These are phyloP conservation scores for Ogataea dorogensis DNA, from an alignment of 805 yeast species.

Conservation along the genomic window DNA sequence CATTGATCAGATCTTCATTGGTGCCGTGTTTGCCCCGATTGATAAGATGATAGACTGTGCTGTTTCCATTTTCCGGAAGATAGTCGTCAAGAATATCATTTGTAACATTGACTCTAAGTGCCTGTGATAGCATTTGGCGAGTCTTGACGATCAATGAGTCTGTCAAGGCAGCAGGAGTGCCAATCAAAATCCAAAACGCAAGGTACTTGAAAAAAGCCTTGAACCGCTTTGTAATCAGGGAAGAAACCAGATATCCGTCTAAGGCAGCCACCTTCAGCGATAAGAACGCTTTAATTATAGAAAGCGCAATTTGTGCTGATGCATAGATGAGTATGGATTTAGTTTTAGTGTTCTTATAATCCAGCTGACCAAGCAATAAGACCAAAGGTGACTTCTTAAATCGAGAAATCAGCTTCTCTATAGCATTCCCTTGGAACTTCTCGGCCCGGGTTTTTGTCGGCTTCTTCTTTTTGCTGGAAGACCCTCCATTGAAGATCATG, in stretches of 20 bases:
- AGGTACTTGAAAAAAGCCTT: slow-evolving; percentile 60
- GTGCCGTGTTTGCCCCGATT: slow-evolving; percentile 35
- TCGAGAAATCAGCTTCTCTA: slow-evolving; percentile 3
- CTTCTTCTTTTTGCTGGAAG: slow-evolving; percentile 8
- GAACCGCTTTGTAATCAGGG: slow-evolving; percentile 70
- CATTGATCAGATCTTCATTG: slow-evolving; percentile 42
- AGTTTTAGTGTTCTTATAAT: slow-evolving; percentile 12
- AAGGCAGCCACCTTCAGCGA: slow-evolving; percentile 81
- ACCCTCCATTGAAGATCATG: slow-evolving; percentile 29
- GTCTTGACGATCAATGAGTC: slow-evolving; percentile 68
- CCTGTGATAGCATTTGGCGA: slow-evolving; percentile 53
- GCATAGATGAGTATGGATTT: slow-evolving; percentile 31
- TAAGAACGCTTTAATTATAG: slow-evolving; percentile 66
- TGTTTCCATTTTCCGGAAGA: slow-evolving; percentile 63
- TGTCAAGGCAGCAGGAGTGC: slow-evolving; percentile 80
- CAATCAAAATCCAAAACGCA: slow-evolving; percentile 76
- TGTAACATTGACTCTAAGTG: slow-evolving; percentile 65
- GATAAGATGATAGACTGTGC: slow-evolving; percentile 71
- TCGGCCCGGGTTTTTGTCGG: not conserved
- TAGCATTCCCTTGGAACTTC: slow-evolving; percentile 1
- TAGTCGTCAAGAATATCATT: slow-evolving; percentile 64
- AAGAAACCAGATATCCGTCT: slow-evolving; percentile 83
- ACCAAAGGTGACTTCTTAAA: slow-evolving; percentile 21
- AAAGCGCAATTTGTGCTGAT: slow-evolving; percentile 52
- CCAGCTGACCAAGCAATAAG: slow-evolving; percentile 17